phyloP scores from a whole-genome alignment of 2,329 filamentous ascomycete genomes.

The Hymenoscyphus linearis region DNA sequence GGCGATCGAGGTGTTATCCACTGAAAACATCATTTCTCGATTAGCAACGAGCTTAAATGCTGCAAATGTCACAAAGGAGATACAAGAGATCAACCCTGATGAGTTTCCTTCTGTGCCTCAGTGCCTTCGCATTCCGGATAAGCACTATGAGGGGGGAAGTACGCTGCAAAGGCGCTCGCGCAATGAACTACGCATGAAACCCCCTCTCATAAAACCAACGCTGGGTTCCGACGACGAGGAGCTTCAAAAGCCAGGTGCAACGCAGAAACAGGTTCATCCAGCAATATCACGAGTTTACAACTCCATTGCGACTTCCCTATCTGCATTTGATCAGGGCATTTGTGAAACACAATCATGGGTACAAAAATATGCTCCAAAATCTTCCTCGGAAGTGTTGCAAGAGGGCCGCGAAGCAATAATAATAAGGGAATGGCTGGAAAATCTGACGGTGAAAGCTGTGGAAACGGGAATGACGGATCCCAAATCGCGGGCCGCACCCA shows the following conservation, averaged over 20 bases:
- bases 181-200: constrained; percentile 37
- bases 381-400: constrained; percentile 70
- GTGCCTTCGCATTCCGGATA: constrained; percentile 49
- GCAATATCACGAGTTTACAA: constrained; percentile 55
- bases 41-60: constrained; percentile 22
- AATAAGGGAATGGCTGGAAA: constrained; percentile 75
- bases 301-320: constrained; percentile 56
- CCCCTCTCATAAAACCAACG: constrained; percentile 5
- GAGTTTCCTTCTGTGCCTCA: constrained; percentile 39
- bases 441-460: constrained; percentile 70
- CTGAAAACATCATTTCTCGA: constrained; percentile 27
- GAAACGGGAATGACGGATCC: constrained; percentile 47
- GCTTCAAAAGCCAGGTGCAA: constrained; percentile 24
- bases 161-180: constrained; percentile 47
- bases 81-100: constrained; percentile 26
- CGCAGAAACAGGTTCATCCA: constrained; percentile 41
- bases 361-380: constrained; percentile 76
- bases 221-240: constrained; percentile 36
- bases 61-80: constrained; percentile 12
- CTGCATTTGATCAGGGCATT: constrained; percentile 72
- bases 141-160: constrained; percentile 53
- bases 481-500: constrained; percentile 18
- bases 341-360: constrained; percentile 72
- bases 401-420: constrained; percentile 62
- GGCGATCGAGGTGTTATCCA: constrained; percentile 19